These are phyloP conservation scores for Pistacia atlantica DNA, from an alignment of 345 rosid genomes.

Conservation along the genomic window DNA sequence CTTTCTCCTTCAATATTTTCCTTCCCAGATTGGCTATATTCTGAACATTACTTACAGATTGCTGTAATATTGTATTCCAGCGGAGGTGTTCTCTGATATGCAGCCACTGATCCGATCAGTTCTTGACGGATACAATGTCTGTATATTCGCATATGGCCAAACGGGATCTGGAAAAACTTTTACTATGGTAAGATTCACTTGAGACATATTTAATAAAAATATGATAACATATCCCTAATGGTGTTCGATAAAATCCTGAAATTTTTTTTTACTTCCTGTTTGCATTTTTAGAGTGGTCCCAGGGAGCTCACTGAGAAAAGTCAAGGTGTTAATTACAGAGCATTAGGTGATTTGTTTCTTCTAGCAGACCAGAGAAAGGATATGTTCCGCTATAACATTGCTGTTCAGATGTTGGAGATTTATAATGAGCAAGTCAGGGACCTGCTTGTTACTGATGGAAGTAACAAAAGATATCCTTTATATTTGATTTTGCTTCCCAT, in stretches of 20 bases:
- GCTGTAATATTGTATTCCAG: constrained; percentile 43
- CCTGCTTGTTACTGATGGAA: constrained; percentile 85
- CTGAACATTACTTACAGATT: constrained; percentile 1
- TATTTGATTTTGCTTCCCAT: constrained; percentile 13
- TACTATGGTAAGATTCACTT: constrained; percentile 73
- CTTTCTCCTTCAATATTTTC: background rate
- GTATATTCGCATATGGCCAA: constrained; percentile 99
- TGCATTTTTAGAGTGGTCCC: constrained; percentile 74
- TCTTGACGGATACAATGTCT: constrained; percentile 95
- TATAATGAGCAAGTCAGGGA: constrained; percentile 98
- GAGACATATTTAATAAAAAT: constrained; percentile 10
- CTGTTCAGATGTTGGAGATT: constrained; percentile 98
- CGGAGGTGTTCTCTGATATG: constrained; percentile 95
- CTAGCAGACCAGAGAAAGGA: constrained; percentile 87
- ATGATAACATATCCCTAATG: background rate
- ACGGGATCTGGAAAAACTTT: constrained; percentile 96
- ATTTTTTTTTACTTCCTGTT: constrained; percentile 17
- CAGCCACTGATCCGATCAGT: constrained; percentile 94
- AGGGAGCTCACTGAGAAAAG: constrained; percentile 75
- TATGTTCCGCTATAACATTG: constrained; percentile 69
- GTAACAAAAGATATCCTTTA: constrained; percentile 94
- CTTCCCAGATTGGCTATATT: background rate
- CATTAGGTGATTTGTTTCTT: constrained; percentile 83
- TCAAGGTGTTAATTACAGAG: constrained; percentile 94
- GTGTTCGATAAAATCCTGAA: background rate